These are phyloP conservation scores for Naegleria fowleri DNA, from an alignment of 208 protist species.

Conservation along the genomic window DNA sequence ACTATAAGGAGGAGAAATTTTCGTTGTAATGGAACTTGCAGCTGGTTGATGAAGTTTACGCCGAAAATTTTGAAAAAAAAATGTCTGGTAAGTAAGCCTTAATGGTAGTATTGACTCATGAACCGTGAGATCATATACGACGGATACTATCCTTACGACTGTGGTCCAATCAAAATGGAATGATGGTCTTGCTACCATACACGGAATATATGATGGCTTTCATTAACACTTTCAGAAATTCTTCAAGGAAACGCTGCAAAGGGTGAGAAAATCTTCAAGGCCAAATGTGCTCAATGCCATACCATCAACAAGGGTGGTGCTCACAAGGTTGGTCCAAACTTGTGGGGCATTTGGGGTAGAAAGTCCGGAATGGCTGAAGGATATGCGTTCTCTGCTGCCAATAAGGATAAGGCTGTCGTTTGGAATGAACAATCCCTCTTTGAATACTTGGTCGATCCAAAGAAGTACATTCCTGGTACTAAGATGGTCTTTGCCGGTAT, in stretches of 20 bases:
- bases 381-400: constrained; percentile 87
- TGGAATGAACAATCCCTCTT: constrained; percentile 86
- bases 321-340: constrained; percentile 82
- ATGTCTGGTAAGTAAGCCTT: too few species aligned
- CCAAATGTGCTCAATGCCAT: constrained; percentile 86
- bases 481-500: constrained; percentile 94
- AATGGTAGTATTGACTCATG: too few species aligned
- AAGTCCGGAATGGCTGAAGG: constrained; percentile 77
- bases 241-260: constrained; percentile 59
- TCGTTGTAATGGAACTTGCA: too few species aligned
- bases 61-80: too few species aligned
- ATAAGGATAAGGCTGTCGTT: constrained; percentile 75
- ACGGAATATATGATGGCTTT: too few species aligned
- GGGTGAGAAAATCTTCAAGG: constrained; percentile 86
- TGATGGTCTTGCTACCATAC: too few species aligned
- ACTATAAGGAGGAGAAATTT: too few species aligned
- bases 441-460: constrained; percentile 91
- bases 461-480: constrained; percentile 94
- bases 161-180: too few species aligned
- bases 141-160: too few species aligned
- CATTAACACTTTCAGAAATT: not conserved
- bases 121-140: too few species aligned
- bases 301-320: constrained; percentile 65
- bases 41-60: too few species aligned
- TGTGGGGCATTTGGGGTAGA: constrained; percentile 52